Evolutionary conservation across 2,329 filamentous ascomycete species (phyloP), one percentile per base, ranked within the genome.

Genomic region (Pseudogymnoascus sp.): DNA sequence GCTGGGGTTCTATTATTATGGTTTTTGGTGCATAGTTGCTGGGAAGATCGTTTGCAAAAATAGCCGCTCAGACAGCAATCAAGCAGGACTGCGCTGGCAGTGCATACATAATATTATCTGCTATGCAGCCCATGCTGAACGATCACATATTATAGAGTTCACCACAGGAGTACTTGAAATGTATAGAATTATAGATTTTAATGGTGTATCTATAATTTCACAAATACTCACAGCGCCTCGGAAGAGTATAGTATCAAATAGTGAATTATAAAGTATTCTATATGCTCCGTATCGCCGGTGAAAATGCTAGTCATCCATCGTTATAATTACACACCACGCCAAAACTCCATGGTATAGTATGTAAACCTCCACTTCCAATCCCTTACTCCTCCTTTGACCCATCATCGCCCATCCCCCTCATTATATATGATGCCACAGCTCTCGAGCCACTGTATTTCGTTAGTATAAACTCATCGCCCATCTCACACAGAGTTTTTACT

Each of bases 221-320:
- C 18, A 5, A 43, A 25, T 28, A 30, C n/a, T n/a, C 14, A 50
- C 7, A 9, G 1, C 7, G 14, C 14, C 2, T 11, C 12, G 1
- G 12, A 47, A 30, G 14, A 47, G 1, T 25, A 6, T 50, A 30
- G n/a, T 16, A 28, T 30, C 14, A 50, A 50, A 50, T 50, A 50
- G 22, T 50, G n/a, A 47, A 47, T 30, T 50, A 50, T 16, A 50
- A 43, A n/a, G 39, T 50, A 50, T 16, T 50, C 41, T 50, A 50
- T 16, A 50, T 50, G 41, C 41, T 30, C 41, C 41, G 41, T 50
- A 50, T 50, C 41, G 6, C 41, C 14, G 14, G n/a, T 11, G 28
- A 25, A 50, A 25, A 50, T 50, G 41, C 41, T 50, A 50, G 14
- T 50, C 41, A 18, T 30, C 41, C 41, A 28, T 50, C 41, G 22